phyloP scores from a whole-genome alignment of 495 filamentous ascomycete species.

The Parmelia sp. region DNA sequence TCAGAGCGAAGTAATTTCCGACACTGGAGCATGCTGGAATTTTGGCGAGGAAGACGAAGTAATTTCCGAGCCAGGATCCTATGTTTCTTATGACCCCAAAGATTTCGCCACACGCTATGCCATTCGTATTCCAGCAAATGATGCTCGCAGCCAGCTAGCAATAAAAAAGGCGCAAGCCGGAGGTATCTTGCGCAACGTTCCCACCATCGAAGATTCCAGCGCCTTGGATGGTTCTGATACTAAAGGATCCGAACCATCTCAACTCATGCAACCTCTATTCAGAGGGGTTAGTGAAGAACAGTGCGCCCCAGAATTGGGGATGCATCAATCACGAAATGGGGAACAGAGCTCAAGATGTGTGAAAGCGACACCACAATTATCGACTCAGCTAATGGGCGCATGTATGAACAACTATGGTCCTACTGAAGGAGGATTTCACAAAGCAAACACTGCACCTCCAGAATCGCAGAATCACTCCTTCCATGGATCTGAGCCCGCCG shows the following conservation, averaged over 20 bases:
- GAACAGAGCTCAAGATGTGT: background rate
- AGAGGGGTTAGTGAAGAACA: background rate
- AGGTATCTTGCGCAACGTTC: background rate
- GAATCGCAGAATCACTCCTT: background rate
- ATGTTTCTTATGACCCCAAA: background rate
- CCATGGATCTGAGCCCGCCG: background rate
- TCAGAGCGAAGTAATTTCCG: background rate
- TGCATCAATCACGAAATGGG: background rate
- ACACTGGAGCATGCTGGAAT: background rate
- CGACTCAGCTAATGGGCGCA: background rate
- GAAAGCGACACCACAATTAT: background rate
- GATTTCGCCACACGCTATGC: background rate
- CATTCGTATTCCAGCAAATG: background rate
- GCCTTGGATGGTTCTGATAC: background rate
- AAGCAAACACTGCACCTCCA: background rate
- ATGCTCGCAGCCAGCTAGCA: background rate
- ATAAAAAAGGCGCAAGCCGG: background rate
- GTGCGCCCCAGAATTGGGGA: background rate
- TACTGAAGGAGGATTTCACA: too few relatives aligned
- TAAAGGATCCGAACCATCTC: background rate
- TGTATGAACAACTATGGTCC: background rate
- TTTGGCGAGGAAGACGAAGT: background rate
- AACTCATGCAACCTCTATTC: background rate
- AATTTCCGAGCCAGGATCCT: background rate
- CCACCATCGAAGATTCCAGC: background rate